Evolutionary conservation across 2,329 filamentous ascomycete genomes (phyloP).

Genomic region (Plenodomus lindquistii): DNA sequence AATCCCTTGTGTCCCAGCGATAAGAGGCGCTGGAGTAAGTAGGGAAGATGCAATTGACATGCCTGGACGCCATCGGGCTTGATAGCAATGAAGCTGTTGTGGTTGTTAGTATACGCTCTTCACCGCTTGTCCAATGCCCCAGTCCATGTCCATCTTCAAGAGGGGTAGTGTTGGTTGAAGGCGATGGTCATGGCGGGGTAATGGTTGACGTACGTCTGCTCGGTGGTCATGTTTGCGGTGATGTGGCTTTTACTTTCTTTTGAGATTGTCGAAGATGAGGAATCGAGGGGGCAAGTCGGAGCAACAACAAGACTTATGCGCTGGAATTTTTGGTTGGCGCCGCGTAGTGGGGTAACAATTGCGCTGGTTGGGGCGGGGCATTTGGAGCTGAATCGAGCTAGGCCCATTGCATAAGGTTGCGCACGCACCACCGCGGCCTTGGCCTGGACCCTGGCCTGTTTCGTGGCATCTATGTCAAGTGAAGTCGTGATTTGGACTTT

Average conservation of each 20-base stretch:
- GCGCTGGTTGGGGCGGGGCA: slow-evolving; percentile 9
- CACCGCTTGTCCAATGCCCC: slow-evolving; percentile 14
- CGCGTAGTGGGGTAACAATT: slow-evolving; percentile 28
- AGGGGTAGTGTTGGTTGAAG: background rate
- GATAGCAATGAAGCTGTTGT: slow-evolving; percentile 94
- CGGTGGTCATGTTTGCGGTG: slow-evolving; percentile 60
- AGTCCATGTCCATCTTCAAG: background rate
- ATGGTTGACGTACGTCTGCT: slow-evolving; percentile 76
- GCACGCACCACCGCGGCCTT: slow-evolving; percentile 7
- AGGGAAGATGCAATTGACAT: slow-evolving; percentile 39
- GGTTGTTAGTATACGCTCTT: slow-evolving; percentile 32
- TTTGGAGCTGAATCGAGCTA: slow-evolving; percentile 8
- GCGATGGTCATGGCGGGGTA: background rate
- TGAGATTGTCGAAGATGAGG: slow-evolving; percentile 20
- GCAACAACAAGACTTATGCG: slow-evolving; percentile 12
- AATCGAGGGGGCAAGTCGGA: slow-evolving; percentile 12
- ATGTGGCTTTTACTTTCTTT: slow-evolving; percentile 40
- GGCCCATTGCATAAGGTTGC: slow-evolving; percentile 15
- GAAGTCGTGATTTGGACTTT: slow-evolving; percentile 3
- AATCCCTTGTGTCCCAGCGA: background rate
- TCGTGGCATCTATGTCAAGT: background rate
- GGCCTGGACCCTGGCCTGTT: background rate
- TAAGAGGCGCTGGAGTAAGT: too few relatives aligned
- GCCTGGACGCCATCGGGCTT: slow-evolving; percentile 99
- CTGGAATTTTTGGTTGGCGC: slow-evolving; percentile 26